phyloP scores from a whole-genome alignment of 2,329 filamentous ascomycete genomes.

The Epicoccum sorghinum region DNA sequence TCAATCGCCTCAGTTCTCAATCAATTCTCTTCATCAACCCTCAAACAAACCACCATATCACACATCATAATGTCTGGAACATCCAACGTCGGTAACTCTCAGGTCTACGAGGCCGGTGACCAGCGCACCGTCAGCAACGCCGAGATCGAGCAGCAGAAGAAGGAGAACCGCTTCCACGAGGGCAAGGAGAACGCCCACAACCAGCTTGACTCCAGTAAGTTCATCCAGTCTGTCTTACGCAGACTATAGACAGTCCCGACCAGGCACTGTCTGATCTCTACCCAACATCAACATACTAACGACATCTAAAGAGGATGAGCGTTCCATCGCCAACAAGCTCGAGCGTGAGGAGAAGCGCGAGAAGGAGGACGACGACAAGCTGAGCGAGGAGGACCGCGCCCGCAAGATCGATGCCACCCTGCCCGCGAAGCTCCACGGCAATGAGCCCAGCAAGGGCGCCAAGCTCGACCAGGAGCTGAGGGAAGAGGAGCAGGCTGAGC shows the following conservation, averaged over 20 bases:
- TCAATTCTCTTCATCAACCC: neutral
- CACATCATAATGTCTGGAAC: conserved; percentile 55
- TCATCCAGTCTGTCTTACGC: neutral
- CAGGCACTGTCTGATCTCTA: too few species aligned
- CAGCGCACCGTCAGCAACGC: conserved; percentile 69
- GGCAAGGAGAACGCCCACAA: conserved; percentile 73
- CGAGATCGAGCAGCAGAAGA: conserved; percentile 58
- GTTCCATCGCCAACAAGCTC: conserved; percentile 73
- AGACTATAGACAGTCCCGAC: neutral
- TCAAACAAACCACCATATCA: conserved; percentile 3
- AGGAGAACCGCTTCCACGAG: conserved; percentile 70
- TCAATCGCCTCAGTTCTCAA: neutral
- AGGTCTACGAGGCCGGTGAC: conserved; percentile 77
- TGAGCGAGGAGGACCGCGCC: conserved; percentile 44
- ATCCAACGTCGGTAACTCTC: conserved; percentile 70
- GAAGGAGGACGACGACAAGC: conserved; percentile 44
- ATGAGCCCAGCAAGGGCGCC: conserved; percentile 74
- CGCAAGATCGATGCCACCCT: conserved; percentile 66
- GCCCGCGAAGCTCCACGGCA: conserved; percentile 69
- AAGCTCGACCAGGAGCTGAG: conserved; percentile 72
- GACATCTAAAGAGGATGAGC: conserved; percentile 66
- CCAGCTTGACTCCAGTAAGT: conserved; percentile 73
- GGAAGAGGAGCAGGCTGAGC: conserved; percentile 69
- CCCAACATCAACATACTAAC: neutral
- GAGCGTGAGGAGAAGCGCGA: conserved; percentile 65